Evolutionary conservation across 2,329 filamentous ascomycete species (phyloP), one percentile per base, ranked within the genome.

Genomic region (Penicillium sp.): DNA sequence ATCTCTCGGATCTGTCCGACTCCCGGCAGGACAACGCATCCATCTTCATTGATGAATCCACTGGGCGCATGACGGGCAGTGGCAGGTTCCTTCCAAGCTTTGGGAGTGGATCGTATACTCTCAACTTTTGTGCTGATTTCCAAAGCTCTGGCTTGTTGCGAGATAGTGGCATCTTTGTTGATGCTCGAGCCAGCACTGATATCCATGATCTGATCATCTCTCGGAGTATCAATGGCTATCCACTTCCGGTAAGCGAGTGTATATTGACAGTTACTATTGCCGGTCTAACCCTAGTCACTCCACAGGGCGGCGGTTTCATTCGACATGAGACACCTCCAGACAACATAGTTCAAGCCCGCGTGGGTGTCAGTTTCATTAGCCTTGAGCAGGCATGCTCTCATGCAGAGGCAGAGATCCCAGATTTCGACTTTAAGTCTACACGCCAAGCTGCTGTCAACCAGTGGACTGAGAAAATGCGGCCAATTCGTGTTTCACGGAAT

Each of bases 111-210:
- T 79, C 69, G 2, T 90, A 87, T 66, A 74, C 75, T 10, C 73
- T 85, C 2, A 82, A 87, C 69, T 90, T 90, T 68, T 90, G 88
- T 66, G 86, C 86, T 0, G 88, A 90, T 63, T 90, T 90, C 65
- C 70, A 76, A 20, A 87, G 84, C 47, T 57, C 67, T 0, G 81
- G 83, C 2, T 70, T 74, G 0, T 73, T 90, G 5, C 77, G 82
- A 38, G 84, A 89, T 68, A 84, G 76, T 22, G 88, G 88, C 14
- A 81, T 90, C 38, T 90, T 85, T 69, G 82, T 81, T 5, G 84
- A 90, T 68, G 86, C 83, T 57, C 81, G 86, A 7, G 86, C 86
- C 2, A 84, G 82, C 58, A 73, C 78, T 1, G 75, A 76, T 4
- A 79, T 82, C 25, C 83, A 87, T 61, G 74, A 82, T 14, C 66